Conservation (phyloP, 352 stramenopile genomes). For the Globisporangium apiculatum region DNA sequence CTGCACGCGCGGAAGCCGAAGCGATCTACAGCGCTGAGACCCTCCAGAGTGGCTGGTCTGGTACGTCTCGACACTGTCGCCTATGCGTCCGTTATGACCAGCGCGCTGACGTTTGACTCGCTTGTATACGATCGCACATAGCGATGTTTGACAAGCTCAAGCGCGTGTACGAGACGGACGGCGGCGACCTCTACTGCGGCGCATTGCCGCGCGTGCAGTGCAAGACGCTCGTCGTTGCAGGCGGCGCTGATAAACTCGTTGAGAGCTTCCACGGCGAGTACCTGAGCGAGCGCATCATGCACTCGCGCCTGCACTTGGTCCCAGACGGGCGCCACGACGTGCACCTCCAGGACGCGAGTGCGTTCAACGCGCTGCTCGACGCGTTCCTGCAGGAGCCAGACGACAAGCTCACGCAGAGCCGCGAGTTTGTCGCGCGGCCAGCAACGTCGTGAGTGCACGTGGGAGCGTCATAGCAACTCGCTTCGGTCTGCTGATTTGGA, state of each 20-base stretch:
- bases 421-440: conserved; percentile 62
- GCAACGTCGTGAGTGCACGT: neutral
- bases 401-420: conserved; percentile 79
- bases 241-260: conserved; percentile 55
- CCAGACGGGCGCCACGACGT: conserved; percentile 50
- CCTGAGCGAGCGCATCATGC: conserved; percentile 81
- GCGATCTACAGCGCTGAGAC: conserved; percentile 47
- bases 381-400: conserved; percentile 64
- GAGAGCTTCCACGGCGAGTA: conserved; percentile 72
- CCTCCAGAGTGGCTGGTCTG: conserved; percentile 51
- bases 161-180: conserved; percentile 34
- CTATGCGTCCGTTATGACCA: neutral
- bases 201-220: conserved; percentile 63
- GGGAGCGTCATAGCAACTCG: neutral
- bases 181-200: conserved; percentile 68
- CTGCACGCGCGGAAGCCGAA: conserved; percentile 34
- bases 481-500: no score
- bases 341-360: conserved; percentile 31
- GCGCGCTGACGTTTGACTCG: neutral
- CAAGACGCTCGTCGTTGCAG: conserved; percentile 77
- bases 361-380: conserved; percentile 59
- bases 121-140: conserved; percentile 2
- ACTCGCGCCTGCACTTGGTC: conserved; percentile 62
- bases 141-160: conserved; percentile 50
- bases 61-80: conserved; percentile 1